These are phyloP conservation scores for Calonectria hongkongensis DNA, from an alignment of 2,329 filamentous ascomycete genomes.

Conservation along the genomic window DNA sequence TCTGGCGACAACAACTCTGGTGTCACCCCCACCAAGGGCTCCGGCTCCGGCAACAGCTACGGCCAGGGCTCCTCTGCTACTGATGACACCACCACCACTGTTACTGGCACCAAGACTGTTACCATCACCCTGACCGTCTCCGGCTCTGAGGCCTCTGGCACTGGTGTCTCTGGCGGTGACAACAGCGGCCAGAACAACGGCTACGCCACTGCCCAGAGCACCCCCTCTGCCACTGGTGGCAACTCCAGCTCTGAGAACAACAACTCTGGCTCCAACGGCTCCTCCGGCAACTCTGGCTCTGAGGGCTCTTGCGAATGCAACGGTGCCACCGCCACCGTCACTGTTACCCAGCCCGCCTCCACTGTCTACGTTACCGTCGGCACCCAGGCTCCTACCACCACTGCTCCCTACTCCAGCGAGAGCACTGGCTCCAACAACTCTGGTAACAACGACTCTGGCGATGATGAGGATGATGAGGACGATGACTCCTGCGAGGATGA, in stretches of 20 bases:
- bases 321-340: constrained; percentile 54
- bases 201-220: constrained; percentile 48
- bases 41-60: constrained; percentile 43
- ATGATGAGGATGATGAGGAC: constrained; percentile 3
- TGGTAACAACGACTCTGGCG: background rate
- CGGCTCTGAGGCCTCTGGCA: constrained; percentile 53
- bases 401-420: constrained; percentile 50
- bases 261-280: constrained; percentile 41
- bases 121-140: constrained; percentile 61
- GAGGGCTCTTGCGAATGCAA: constrained; percentile 42
- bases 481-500: constrained; percentile 45
- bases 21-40: constrained; percentile 24
- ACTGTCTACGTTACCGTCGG: constrained; percentile 62
- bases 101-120: constrained; percentile 60
- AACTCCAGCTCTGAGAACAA: constrained; percentile 5
- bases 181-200: constrained; percentile 31
- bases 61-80: constrained; percentile 43
- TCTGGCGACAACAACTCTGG: constrained; percentile 7
- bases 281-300: constrained; percentile 37
- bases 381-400: constrained; percentile 47
- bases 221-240: constrained; percentile 43
- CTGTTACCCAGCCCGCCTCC: constrained; percentile 57
- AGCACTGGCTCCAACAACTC: constrained; percentile 44
- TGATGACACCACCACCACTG: constrained; percentile 60
- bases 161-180: constrained; percentile 46